Base-by-base conservation (phyloP, 116 monocot genomes). In the Cymodocea nodosa region DNA sequence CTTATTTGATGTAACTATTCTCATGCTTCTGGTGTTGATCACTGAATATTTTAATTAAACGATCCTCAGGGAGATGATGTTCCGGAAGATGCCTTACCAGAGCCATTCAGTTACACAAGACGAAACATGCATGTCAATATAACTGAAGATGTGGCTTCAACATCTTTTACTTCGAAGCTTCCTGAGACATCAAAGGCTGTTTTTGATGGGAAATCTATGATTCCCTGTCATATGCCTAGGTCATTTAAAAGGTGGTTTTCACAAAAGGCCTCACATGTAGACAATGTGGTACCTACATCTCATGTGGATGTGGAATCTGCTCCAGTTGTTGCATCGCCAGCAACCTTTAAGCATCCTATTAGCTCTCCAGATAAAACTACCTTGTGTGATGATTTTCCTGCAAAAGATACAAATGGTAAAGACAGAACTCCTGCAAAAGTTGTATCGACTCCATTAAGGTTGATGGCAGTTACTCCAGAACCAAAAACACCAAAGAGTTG, bases 381-480 rank as follows among this genome's bases (percentile, higher is more conserved):
- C 49, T 10, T 19, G 17, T 35, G 36, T 60, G 57, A 64, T 34
- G 56, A 44, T 57, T 19, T 4, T 55, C 17, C 55, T n/a, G 11
- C 63, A 5, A 59, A 20, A 53, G 35, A 51, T 12, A 15, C 23
- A 6, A 6, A 64, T 54, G 67, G 7, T 55, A 51, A 54, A 19
- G 78, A 76, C 51, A 77, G 70, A 60, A 97, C 97, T 66, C 97
- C 97, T 73, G 52, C 70, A 16, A 91, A 83, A 71, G 10, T 66
- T 12, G n/a, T 81, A 61, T 77, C 71, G 12, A 85, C 97, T 36
- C 87, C 91, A 20, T 10, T 59, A 52, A 79, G 74, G 78, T 50
- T 80, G 52, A 89, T 86, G 82, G 66, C 79, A 39, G 35, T 62
- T 18, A 95, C 94, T 35, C 89, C 94, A 18, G 78, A 77, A 49